Evolutionary conservation across 768 basidiomycete species (phyloP), one percentile per base, ranked within the genome.

Genomic region (Panus rudis): DNA sequence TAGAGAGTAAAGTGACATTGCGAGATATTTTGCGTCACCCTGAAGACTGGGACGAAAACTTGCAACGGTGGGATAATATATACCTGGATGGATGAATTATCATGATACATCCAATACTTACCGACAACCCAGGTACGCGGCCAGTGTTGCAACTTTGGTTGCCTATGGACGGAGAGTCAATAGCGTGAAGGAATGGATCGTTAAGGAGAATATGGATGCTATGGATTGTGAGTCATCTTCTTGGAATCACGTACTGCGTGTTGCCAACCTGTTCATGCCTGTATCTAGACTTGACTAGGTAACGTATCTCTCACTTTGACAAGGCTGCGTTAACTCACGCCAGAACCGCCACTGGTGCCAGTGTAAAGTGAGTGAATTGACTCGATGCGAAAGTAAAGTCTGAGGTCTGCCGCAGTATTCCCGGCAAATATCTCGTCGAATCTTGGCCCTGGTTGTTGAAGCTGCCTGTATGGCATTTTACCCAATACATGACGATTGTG

Each of bases 1-100:
- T 73, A 4, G 74, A 75, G 52, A 72, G 70, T 2, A 69, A 68
- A 34, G 52, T 73, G 7, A 55, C 68, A 12, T 49, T 76, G 49
- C 57, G 65, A 17, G 63, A 76, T 35, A 52, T 74, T 25, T 46
- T 70, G 6, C 53, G 59, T 17, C 58, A 67, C 3, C 71, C 72
- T 1, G 55, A 59, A 38, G 49, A 61, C 13, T 70, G 64, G 43
- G 67, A 70, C 41, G 58, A 58, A 10, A 68, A 71, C 54, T 38
- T 72, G 4, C 64, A 69, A 50, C 61, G 71, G 66, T 68, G 17
- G 3, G 43, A 24, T 17, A n/a, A 6, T 37, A 19, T 17, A 10
- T 30, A 10, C 28, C 16, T 12, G 6, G 31, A 22, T 11, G 5
- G 14, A 25, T 14, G 27, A 11, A 17, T 38, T 26, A 22, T 34